Base-by-base conservation (phyloP, 352 stramenopile genomes). In the Hyaloperonospora brassicae region DNA sequence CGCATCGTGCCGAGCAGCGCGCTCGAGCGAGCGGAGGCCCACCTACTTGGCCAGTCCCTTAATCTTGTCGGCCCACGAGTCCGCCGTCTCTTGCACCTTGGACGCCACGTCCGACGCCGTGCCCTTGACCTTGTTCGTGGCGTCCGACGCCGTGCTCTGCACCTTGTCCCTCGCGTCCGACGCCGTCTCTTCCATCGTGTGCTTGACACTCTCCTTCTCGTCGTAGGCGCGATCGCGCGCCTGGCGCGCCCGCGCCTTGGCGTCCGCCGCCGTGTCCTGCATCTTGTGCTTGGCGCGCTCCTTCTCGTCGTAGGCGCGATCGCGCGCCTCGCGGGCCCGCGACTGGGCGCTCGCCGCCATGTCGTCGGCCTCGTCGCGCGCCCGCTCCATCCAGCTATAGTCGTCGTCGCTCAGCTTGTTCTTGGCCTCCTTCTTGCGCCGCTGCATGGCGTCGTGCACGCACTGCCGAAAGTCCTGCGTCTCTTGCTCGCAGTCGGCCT, bases 381-480 rank as follows among this genome's bases (percentile, higher is more conserved):
- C 52, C 45, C 66, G 64, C 38, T 86, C 78, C 71, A 86, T 84
- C 78, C 78, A 86, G 39, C 57, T 66, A 48, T 69, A 43, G 22
- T 72, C 61, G 5, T 66, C 51, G 10, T 67, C 47, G 14, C 50
- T 38, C 23, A 36, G 13, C 23, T 64, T 62, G 39, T 42, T 55
- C 41, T 71, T 62, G 5, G 55, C 46, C 27, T 78, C 38, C 10
- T 72, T 50, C 22, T 68, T 58, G 11, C 62, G 63, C 14, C 68
- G 69, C 9, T 61, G 56, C 58, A 83, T 76, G 14, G 60, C 74
- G 30, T 86, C 73, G 70, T 87, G 62, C 41, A 92, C 78, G 54
- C 81, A 92, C 31, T 83, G 67, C 21, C 78, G 79, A 55, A 73
- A 92, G 35, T 85, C 73, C 22, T 88, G 58, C 21, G 76, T 80